Percentiles rank a stretch among this genome's conserved stretches.
Evolutionary conservation across 106 monocot genomes (phyloP).

Genomic region (Dendrobium officinale): DNA sequence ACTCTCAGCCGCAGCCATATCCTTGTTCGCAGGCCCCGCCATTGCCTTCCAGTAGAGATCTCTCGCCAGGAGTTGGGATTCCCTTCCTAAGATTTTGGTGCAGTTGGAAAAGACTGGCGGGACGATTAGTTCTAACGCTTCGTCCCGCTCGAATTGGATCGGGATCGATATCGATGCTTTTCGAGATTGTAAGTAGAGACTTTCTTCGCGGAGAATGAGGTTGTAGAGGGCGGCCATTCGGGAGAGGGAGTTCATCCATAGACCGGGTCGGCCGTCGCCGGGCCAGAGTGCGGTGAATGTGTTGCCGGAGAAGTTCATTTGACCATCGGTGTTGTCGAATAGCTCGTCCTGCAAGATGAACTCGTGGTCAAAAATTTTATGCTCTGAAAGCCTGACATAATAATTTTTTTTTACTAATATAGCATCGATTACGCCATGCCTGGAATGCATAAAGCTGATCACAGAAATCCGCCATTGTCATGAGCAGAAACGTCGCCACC

Average conservation of each 20-base stretch:
- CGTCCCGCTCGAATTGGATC: constrained; percentile 20
- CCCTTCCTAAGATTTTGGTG: constrained; percentile 34
- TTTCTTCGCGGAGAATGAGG: constrained; percentile 54
- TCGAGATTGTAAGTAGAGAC: constrained; percentile 32
- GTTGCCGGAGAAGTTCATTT: constrained; percentile 47
- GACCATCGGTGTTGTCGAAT: constrained; percentile 52
- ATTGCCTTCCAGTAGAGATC: constrained; percentile 75
- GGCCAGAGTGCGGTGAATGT: constrained; percentile 60
- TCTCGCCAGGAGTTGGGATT: constrained; percentile 39
- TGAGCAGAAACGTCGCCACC: constrained; percentile 51
- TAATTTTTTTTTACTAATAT: no score
- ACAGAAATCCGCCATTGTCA: constrained; percentile 83
- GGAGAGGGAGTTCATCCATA: constrained; percentile 72
- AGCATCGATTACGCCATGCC: background rate
- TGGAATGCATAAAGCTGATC: constrained; percentile 72
- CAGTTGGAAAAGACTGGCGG: constrained; percentile 66
- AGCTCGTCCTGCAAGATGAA: constrained; percentile 51
- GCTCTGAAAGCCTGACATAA: no score
- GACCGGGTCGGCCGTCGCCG: constrained; percentile 57
- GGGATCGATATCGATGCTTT: constrained; percentile 8
- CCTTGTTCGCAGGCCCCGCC: background rate
- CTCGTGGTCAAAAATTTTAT: background rate
- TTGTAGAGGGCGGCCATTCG: constrained; percentile 48
- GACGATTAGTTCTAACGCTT: constrained; percentile 38
- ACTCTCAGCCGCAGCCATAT: constrained; percentile 22